Evolutionary conservation across 2,329 filamentous ascomycete species (phyloP).

Genomic region (Fusarium humuli): DNA sequence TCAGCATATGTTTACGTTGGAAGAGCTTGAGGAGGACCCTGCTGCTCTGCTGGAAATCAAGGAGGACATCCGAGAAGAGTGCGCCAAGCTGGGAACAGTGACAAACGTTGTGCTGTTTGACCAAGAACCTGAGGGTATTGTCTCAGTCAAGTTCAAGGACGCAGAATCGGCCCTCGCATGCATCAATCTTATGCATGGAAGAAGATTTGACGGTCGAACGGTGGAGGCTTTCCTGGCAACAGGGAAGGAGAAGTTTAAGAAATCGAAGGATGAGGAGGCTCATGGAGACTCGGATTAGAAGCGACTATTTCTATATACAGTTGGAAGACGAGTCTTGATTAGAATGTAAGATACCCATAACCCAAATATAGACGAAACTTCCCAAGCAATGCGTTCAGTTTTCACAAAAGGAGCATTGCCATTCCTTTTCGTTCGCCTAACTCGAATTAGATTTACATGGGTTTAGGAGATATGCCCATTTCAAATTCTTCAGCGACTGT

Average conservation of each 20-base stretch:
- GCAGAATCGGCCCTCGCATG: conserved; percentile 78
- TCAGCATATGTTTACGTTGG: conserved; percentile 91
- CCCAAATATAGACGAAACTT: conserved; percentile 16
- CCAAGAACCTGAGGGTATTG: conserved; percentile 83
- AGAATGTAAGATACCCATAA: conserved; percentile 47
- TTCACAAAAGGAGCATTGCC: neutral
- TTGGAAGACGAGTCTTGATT: conserved; percentile 23
- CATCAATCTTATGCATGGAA: conserved; percentile 79
- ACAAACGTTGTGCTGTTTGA: conserved; percentile 95
- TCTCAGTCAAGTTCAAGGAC: conserved; percentile 84
- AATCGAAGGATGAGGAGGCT: conserved; percentile 69
- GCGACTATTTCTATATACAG: neutral
- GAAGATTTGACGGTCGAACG: conserved; percentile 78
- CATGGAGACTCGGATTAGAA: conserved; percentile 54
- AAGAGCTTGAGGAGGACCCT: conserved; percentile 87
- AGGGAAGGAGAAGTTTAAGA: conserved; percentile 79
- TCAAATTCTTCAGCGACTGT: conserved; percentile 61
- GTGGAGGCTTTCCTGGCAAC: conserved; percentile 79
- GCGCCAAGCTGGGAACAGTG: conserved; percentile 84
- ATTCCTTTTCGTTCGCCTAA: neutral
- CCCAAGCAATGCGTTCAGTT: conserved; percentile 4
- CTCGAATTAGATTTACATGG: conserved; percentile 14
- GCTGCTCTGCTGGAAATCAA: conserved; percentile 89
- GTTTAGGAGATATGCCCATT: conserved; percentile 43
- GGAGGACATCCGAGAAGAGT: conserved; percentile 92